Base-by-base conservation (phyloP, 2,329 filamentous ascomycete species). In the Alternaria hordeiaustralica region DNA sequence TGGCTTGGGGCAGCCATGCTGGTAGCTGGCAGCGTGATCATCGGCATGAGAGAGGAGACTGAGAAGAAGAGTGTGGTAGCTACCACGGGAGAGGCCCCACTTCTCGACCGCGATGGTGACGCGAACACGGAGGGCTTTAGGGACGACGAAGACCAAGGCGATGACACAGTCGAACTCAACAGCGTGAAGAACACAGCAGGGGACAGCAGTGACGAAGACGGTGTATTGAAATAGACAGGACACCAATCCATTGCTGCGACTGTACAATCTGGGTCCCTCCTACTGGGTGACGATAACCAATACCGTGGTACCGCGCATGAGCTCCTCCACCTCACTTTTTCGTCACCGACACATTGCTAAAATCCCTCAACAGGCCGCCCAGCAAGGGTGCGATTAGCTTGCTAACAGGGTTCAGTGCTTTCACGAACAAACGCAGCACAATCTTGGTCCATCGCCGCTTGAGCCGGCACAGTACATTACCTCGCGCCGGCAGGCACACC, bases 21-120 rank as follows among this genome's bases (percentile, higher is more conserved):
- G 10, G 89, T 94, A 2, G 90, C 87, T 0, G 92, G 92, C 3
- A 94, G 92, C 68, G 91, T 95, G 46, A 89, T 95, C 63, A 91
- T 94, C 67, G 92, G 92, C 3, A 84, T 87, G 59, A 88, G 92
- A 71, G 89, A 91, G 61, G 89, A 89, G 58, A 79, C 78, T 2
- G 74, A 69, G 20, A 75, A 76, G 63, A 75, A 79, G 26, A 70
- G 57, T 21, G 68, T 62, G n/a, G 72, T 70, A 15, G 76, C 74
- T 58, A 68, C 65, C 6, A 67, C 66, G 2, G 71, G 68, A 3
- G 67, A 64, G 6, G 76, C 72, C 44, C 68, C 68, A 55, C 49
- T 76, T 53, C 46, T 75, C 36, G 66, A 71, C 46, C 25, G 49
- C 20, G 49, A 68, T 28, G 67, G 66, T 3, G 65, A 68, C 21